These are phyloP conservation scores for Trametes hirsuta DNA, from an alignment of 1,284 basidiomycete genomes.

Conservation along the genomic window DNA sequence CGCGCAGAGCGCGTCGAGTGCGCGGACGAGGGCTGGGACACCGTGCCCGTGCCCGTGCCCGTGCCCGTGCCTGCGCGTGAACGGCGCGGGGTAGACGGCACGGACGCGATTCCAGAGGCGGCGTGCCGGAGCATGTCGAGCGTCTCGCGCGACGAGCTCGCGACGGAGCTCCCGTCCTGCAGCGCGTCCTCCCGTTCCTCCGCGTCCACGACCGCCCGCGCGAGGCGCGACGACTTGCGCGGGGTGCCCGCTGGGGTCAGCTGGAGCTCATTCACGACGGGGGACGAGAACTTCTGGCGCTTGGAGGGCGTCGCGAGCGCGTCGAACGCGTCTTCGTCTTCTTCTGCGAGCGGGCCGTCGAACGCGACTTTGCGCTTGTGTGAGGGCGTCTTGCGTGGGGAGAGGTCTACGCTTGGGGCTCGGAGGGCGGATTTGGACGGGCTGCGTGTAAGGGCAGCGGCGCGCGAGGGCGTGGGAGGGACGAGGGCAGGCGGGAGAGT, in stretches of 20 bases:
- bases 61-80: background rate
- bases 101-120: background rate
- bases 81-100: slow-evolving; percentile 29
- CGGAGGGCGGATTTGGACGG: slow-evolving; percentile 31
- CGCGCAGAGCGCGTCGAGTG: slow-evolving; percentile 19
- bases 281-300: slow-evolving; percentile 25
- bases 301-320: slow-evolving; percentile 32
- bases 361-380: slow-evolving; percentile 37
- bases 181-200: background rate
- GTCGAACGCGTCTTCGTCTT: slow-evolving; percentile 25
- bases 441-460: slow-evolving; percentile 10
- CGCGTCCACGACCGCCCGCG: slow-evolving; percentile 1
- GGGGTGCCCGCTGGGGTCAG: background rate
- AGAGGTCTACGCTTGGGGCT: slow-evolving; percentile 18
- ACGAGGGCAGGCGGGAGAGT: background rate
- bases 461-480: slow-evolving; percentile 5
- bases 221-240: slow-evolving; percentile 19
- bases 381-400: slow-evolving; percentile 31
- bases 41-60: background rate
- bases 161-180: background rate
- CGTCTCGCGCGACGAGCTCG: slow-evolving; percentile 4
- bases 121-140: slow-evolving; percentile 12
- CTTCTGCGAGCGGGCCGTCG: slow-evolving; percentile 24
- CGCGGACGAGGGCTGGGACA: slow-evolving; percentile 20
- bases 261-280: slow-evolving; percentile 9